Percentiles rank a stretch among this genome's conserved stretches.
Evolutionary conservation across 2,329 filamentous ascomycete species (phyloP).

Genomic region (Curvularia hawaiiensis): DNA sequence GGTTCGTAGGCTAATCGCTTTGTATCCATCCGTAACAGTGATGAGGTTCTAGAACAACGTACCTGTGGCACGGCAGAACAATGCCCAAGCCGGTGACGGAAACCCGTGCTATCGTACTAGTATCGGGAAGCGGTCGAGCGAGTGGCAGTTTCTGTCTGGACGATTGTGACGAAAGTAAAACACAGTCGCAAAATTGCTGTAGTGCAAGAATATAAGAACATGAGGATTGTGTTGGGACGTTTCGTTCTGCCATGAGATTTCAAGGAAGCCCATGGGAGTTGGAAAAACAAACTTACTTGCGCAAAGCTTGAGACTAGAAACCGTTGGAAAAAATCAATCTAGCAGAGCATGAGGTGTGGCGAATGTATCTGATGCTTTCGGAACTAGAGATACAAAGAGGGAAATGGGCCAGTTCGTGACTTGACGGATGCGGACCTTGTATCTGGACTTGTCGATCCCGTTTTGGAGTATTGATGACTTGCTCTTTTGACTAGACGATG

Average conservation of each 20-base stretch:
- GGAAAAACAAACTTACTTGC: background rate
- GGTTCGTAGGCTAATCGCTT: slow-evolving; percentile 13
- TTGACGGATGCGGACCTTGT: too few species aligned
- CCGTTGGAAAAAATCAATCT: too few species aligned
- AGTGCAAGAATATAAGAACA: background rate
- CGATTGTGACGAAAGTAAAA: background rate
- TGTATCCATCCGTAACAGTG: slow-evolving; percentile 7
- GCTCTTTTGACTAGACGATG: background rate
- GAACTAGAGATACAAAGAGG: too few species aligned
- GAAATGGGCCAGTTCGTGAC: too few species aligned
- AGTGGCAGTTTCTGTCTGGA: background rate
- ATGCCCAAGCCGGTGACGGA: slow-evolving; percentile 25
- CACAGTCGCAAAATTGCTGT: background rate
- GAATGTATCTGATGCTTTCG: too few species aligned
- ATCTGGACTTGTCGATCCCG: too few species aligned
- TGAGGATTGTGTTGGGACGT: background rate
- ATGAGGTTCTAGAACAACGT: slow-evolving; percentile 25
- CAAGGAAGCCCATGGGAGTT: too few species aligned
- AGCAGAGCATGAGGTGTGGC: too few species aligned
- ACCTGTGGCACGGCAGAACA: slow-evolving; percentile 29
- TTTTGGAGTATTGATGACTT: background rate
- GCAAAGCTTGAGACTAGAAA: background rate
- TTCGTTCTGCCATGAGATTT: too few species aligned
- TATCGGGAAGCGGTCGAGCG: background rate
- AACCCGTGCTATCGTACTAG: slow-evolving; percentile 14